phyloP scores from a whole-genome alignment of 768 basidiomycete species.

The Sarcodon sp. region DNA sequence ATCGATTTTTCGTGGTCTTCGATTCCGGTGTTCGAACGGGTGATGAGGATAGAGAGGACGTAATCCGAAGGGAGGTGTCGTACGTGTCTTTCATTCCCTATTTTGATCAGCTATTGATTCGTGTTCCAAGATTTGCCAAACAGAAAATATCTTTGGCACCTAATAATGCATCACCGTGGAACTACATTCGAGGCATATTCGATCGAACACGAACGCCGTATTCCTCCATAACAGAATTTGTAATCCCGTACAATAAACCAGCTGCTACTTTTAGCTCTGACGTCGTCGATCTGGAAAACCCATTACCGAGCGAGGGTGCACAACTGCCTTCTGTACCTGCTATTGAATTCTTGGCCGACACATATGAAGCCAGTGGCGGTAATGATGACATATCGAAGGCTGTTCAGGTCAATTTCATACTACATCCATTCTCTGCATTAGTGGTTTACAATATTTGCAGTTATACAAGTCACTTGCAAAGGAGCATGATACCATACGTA shows the following conservation, averaged over 20 bases:
- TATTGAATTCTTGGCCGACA: conserved; percentile 78
- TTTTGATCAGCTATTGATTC: background rate
- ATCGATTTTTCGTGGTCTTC: conserved; percentile 83
- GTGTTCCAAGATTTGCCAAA: conserved; percentile 53
- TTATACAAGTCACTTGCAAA: too few relatives aligned
- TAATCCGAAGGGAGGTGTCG: conserved; percentile 62
- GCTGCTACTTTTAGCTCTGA: conserved; percentile 14
- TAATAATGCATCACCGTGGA: conserved; percentile 94
- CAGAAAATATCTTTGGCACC: conserved; percentile 76
- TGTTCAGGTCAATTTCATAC: too few relatives aligned
- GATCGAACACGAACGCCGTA: conserved; percentile 48
- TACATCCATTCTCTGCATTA: too few relatives aligned
- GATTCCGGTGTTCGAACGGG: conserved; percentile 47
- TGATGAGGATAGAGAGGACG: conserved; percentile 46
- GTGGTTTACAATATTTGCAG: too few relatives aligned
- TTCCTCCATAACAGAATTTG: conserved; percentile 41
- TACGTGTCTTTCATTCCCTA: conserved; percentile 25
- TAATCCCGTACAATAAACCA: conserved; percentile 41
- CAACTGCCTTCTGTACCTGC: conserved; percentile 70
- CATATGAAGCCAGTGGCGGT: conserved; percentile 8
- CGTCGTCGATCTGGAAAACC: conserved; percentile 63
- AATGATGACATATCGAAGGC: too few relatives aligned
- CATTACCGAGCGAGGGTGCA: conserved; percentile 48
- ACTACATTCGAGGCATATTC: conserved; percentile 85
- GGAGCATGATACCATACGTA: too few relatives aligned